phyloP scores from a whole-genome alignment of 1,284 basidiomycete species.

The Pterulicium gracile region DNA sequence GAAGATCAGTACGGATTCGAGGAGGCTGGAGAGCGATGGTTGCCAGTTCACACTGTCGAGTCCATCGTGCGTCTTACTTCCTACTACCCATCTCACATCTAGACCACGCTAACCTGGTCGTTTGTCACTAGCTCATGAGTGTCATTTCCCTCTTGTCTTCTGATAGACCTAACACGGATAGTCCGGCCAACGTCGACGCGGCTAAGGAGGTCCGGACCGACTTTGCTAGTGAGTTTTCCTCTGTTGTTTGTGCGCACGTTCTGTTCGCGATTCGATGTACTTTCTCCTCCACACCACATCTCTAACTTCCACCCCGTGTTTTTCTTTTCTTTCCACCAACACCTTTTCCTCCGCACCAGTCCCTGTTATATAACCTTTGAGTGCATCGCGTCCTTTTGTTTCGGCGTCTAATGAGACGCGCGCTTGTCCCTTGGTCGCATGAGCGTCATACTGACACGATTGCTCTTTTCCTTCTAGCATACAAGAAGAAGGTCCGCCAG shows the following conservation, averaged over 20 bases:
- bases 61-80: conserved; percentile 72
- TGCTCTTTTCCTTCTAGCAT: too few relatives aligned
- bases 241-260: background rate
- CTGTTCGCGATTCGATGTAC: background rate
- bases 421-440: too few relatives aligned
- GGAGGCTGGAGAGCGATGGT: conserved; percentile 94
- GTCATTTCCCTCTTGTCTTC: conserved; percentile 90
- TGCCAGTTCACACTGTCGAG: conserved; percentile 95
- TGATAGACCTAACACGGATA: conserved; percentile 87
- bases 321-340: background rate
- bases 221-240: conserved; percentile 38
- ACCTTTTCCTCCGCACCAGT: conserved; percentile 4
- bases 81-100: conserved; percentile 2
- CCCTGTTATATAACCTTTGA: background rate
- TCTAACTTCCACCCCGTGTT: background rate
- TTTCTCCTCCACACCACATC: background rate
- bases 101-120: conserved; percentile 7
- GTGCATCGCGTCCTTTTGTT: too few relatives aligned
- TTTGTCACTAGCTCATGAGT: conserved; percentile 8
- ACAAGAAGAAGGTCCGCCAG: conserved; percentile 90
- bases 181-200: conserved; percentile 96
- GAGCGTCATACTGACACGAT: too few relatives aligned
- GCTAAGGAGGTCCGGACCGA: conserved; percentile 84
- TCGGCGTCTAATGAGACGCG: too few relatives aligned
- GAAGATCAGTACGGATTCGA: conserved; percentile 98